Base-by-base conservation (phyloP, 495 filamentous ascomycete species). In the Hypoxylon trugodes region DNA sequence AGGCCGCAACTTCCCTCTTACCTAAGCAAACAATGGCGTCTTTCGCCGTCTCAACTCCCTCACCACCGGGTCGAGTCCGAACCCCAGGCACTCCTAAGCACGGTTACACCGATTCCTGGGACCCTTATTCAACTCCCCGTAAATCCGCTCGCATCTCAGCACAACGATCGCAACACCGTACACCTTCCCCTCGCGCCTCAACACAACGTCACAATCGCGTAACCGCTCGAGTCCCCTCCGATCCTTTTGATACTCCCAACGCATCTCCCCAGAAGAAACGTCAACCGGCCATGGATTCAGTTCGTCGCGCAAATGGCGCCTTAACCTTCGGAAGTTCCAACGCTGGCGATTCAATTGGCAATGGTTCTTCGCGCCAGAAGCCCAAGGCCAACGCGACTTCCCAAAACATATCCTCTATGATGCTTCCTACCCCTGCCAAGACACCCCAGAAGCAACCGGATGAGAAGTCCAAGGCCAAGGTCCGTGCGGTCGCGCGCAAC, bases 341-440 rank as follows among this genome's bases (percentile, higher is more conserved):
- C 45, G 77, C 80, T 12, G 72, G 77, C 6, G 61, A 59, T 13
- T 66, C 71, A 10, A 69, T 78, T 16, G 77, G 78, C 40, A 59
- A 52, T 43, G 38, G n/a, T 37, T 33, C 62, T 74, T 66, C 51
- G 5, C 60, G 69, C 6, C 47, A 59, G 7, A 75, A 76, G 56
- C n/a, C 48, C 16, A 61, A 56, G 21, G 15, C 38, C n/a, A 38
- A 25, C 62, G 3, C 43, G 0, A 3, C 68, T 57, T 4, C 59
- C 35, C 16, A 5, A 7, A 47, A 21, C 1, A 15, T 15, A 41
- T 19, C 19, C 28, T 56, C 76, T 7, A 77, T 77, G 13, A 90
- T 91, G 79, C 82, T 97, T 43, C 93, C 92, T 3, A 98, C 95
- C 8, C 95, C 95, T 8, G 86, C 86, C 43, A 98, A 96, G 75